Base-by-base conservation (phyloP, 2,329 filamentous ascomycete species). In the Diaporthe sp. region DNA sequence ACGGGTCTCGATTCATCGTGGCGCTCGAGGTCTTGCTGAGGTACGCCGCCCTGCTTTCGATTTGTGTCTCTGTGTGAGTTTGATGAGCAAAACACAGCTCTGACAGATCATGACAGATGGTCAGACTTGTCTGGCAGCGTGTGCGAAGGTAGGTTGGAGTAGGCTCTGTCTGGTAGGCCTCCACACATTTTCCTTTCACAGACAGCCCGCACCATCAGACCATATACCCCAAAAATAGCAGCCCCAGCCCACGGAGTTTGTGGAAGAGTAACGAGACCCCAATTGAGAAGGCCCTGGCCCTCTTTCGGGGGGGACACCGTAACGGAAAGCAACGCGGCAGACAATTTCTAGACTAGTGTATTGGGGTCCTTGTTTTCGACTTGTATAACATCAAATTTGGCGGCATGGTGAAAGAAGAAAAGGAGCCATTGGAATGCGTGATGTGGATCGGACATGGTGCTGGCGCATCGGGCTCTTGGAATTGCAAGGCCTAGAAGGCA, bases 401-500 rank as follows among this genome's bases (percentile, higher is more conserved):
- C 56, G n/a, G n/a, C n/a, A 42, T 25, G 25, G 53, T 37, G 44
- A 32, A 50, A 42, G 9, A 25, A 61, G 22, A 35, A 9, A 63
- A 42, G 8, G 25, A 25, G 30, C 35, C 12, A 30, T 51, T 44
- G 32, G 25, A 53, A 37, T 19, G 47, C 30, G 32, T 8, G 30
- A 25, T 53, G 47, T 15, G n/a, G 27, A 63, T 71, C 58, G 56
- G 32, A 35, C 8, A 10, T 27, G n/a, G 22, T 37, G 37, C 39
- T 61, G 30, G 56, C n/a, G n/a, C 30, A 71, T 47, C 44, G 56
- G 56, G 56, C 59, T 53, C 32, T 53, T 71, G 55, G 22, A 55
- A 35, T 51, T 51, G 42, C 55, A 17, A 51, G 27, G 42, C 9
- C 44, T 17, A 30, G 39, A 44, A 32, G 22, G 47, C 47, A n/a